A percentile compares a stretch with the other conserved stretches of the same genome.
These are phyloP conservation scores for Phlebopus sp. DNA, from an alignment of 1,284 basidiomycete species.

Conservation along the genomic window DNA sequence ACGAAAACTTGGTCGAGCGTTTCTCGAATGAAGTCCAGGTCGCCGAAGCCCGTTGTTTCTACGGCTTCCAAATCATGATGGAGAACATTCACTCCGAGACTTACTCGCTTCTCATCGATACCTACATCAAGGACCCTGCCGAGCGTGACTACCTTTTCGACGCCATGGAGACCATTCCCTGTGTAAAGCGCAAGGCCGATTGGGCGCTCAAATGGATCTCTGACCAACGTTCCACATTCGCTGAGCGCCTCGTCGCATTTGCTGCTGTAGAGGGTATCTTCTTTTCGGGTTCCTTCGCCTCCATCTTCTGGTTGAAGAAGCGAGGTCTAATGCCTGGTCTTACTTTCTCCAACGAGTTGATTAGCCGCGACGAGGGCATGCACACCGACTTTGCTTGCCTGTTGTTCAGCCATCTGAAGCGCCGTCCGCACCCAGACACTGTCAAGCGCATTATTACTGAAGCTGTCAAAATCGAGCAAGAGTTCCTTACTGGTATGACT, in stretches of 20 bases:
- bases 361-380: constrained; percentile 96
- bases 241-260: constrained; percentile 91
- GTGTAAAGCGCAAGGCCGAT: constrained; percentile 88
- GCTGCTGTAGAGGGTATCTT: constrained; percentile 99
- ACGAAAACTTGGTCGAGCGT: constrained; percentile 94
- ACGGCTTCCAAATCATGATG: constrained; percentile 99
- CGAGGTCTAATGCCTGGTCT: constrained; percentile 97
- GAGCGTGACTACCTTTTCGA: constrained; percentile 90
- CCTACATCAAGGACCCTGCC: constrained; percentile 89
- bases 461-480: constrained; percentile 84
- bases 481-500: constrained; percentile 72
- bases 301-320: constrained; percentile 99
- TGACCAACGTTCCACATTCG: constrained; percentile 82
- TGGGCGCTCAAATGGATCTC: constrained; percentile 96
- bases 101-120: constrained; percentile 97
- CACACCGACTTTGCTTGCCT: constrained; percentile 98
- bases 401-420: constrained; percentile 84
- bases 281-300: constrained; percentile 93
- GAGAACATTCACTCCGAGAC: constrained; percentile 97
- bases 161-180: constrained; percentile 92
- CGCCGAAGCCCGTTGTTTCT: constrained; percentile 96
- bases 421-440: constrained; percentile 78
- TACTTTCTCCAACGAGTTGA: constrained; percentile 97
- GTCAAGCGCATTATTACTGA: constrained; percentile 76
- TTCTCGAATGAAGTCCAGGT: constrained; percentile 94